Base-by-base conservation (phyloP, 2,329 filamentous ascomycete genomes). In the Cercospora nicotianae region DNA sequence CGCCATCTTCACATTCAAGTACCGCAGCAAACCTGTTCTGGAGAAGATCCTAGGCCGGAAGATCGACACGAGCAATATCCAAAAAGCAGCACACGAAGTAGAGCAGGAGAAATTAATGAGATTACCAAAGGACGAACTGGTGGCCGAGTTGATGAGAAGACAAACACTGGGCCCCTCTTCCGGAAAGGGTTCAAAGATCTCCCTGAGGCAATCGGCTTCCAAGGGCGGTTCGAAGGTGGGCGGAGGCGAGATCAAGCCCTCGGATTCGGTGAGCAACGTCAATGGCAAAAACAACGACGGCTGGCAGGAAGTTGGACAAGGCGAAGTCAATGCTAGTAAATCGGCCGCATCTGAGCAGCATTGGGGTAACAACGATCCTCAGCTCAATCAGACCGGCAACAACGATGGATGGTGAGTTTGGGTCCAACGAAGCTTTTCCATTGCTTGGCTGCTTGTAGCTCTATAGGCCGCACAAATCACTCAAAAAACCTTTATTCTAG, bases 1-100 rank as follows among this genome's bases (percentile, higher is more conserved):
- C 67, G 83, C 82, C 0, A 79, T 84, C 10, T 84, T 84, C 72
- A 77, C 78, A n/a, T 84, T 84, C 78, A 81, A 81, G 63, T 84
- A 83, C 67, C 78, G 82, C 2, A 79, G 76, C 63, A 73, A 68
- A 62, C 71, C 69, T 39, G 72, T 75, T 16, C 70, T 84, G 33
- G 74, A 78, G 69, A 70, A 75, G 51, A 77, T 82, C 33, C 72
- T 81, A 18, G 72, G 70, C 16, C 66, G 69, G 10, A 74, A 72
- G 20, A 71, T 77, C 45, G 66, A 72, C 23, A 69, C 60, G 12
- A 75, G 68, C 39, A 75, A 74, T 18, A 64, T 69, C 16, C 61
- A 70, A 61, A 60, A 70, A 33, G 69, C 74, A 16, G 66, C 69
- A 0, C 18, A 71, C 30, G 65, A 72, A 31, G 69, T 70, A 6